Percentiles rank a stretch among this genome's conserved stretches.
These are phyloP conservation scores for Lasiodiplodia theobromae DNA, from an alignment of 2,329 filamentous ascomycete genomes.

Conservation along the genomic window DNA sequence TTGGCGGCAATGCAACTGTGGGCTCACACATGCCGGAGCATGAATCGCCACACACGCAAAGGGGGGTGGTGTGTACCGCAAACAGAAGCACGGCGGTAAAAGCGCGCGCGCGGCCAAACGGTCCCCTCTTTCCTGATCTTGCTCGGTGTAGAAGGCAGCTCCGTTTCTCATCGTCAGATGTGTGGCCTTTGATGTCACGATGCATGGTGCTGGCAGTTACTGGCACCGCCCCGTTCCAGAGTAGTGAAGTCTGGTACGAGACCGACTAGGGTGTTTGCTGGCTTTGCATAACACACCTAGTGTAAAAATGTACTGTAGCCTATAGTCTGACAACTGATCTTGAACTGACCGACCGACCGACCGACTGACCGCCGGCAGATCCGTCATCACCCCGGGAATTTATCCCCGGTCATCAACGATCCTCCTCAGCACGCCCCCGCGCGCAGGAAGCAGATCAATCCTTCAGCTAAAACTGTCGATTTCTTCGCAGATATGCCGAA, in stretches of 20 bases:
- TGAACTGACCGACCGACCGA: no score
- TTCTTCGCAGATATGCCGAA: background rate
- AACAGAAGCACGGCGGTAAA: background rate
- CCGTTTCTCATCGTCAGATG: no score
- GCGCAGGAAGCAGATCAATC: background rate
- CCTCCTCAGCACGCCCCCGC: background rate
- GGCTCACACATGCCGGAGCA: background rate
- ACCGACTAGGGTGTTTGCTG: background rate
- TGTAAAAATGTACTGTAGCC: background rate
- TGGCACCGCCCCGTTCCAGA: background rate
- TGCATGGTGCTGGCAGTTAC: background rate
- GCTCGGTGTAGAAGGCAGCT: background rate
- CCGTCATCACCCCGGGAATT: background rate
- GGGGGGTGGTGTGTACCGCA: background rate
- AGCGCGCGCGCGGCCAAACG: background rate
- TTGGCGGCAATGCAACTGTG: background rate
- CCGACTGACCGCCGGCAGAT: background rate
- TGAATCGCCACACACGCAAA: background rate
- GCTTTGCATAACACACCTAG: background rate
- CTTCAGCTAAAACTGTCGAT: background rate
- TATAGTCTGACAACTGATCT: background rate
- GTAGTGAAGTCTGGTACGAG: background rate
- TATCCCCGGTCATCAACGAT: background rate
- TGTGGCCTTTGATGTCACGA: background rate
- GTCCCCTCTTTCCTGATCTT: background rate